phyloP scores from a whole-genome alignment of 2,329 filamentous ascomycete genomes.

The Beauveria scarabaeidicola region DNA sequence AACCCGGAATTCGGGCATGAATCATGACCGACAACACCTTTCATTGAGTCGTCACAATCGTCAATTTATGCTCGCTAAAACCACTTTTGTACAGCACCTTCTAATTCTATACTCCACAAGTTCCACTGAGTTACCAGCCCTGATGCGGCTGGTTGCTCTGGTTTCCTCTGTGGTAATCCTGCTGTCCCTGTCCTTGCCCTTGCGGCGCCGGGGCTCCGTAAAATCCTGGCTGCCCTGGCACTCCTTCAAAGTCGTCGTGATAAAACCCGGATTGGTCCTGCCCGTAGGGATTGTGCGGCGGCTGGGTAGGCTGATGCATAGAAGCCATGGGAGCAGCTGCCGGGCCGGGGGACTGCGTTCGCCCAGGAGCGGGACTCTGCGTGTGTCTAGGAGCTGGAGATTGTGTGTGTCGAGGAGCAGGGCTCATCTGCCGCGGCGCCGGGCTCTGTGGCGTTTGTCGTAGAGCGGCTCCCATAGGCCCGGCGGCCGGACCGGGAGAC shows the following conservation, averaged over 20 bases:
- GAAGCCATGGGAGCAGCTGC: background rate
- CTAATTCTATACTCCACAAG: no score
- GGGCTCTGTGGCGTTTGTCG: slow-evolving; percentile 12
- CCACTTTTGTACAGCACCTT: no score
- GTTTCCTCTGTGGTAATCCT: slow-evolving; percentile 47
- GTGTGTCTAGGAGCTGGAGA: slow-evolving; percentile 12
- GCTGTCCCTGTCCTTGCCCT: slow-evolving; percentile 37
- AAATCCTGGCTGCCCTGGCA: background rate
- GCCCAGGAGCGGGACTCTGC: slow-evolving; percentile 10
- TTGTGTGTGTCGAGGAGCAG: slow-evolving; percentile 40
- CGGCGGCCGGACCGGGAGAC: slow-evolving; percentile 11
- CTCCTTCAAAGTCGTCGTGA: background rate
- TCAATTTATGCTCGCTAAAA: no score
- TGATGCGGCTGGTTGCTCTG: slow-evolving; percentile 14
- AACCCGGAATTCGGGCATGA: no score
- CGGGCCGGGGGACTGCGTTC: background rate
- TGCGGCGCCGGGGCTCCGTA: background rate
- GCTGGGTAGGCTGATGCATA: background rate
- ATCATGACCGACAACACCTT: no score
- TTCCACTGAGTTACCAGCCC: no score
- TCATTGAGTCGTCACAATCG: no score
- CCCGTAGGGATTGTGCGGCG: background rate
- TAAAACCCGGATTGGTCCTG: background rate
- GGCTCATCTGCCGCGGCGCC: slow-evolving; percentile 32
- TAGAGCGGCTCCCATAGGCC: slow-evolving; percentile 18